Base-by-base conservation (phyloP, 192 early-diverging fungal species). In the Mortierella hygrophila region DNA sequence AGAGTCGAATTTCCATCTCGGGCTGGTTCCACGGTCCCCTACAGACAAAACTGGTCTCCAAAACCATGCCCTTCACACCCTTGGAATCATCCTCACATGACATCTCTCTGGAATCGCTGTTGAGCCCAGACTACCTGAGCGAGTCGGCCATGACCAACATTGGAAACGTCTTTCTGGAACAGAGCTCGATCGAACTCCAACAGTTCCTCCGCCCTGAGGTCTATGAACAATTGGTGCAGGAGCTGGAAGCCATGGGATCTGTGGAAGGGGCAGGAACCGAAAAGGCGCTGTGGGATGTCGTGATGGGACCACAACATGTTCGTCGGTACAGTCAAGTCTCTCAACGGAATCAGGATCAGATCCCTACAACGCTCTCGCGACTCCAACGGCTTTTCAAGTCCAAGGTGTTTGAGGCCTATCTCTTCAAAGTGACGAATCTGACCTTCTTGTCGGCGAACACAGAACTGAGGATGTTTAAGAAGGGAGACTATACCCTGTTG, bases 11-110 rank as follows among this genome's bases (percentile, higher is more conserved):
- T 76, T 94, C 93, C 0, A 92, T 94, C 26, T 92, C 92, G 8
- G 93, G 93, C 3, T 94, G 93, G 93, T 91, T 94, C 86, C 92
- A 94, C 74, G 93, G 93, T 0, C 90, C 92, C 35, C 75, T 89
- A 32, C 70, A 84, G 68, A 89, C 85, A 35, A 71, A 80, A 75
- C 60, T 89, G 23, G 68, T 86, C 29, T 86, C 84, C 75, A 86
- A 86, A 44, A 70, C 79, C 23, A 81, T 80, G 79, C 75, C 79
- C 11, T 76, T 79, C 41, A 13, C 44, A 40, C 76, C 80, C 3
- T 11, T 79, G n/a, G 13, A 10, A 20, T 13, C 69, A 41, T 35
- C 71, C 3, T 20, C 68, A 47, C 40, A 78, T 8, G 70, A 76
- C 10, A 47, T 57, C 11, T 65, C 83, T 8, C 40, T 90, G 74